Conservation (phyloP, 805 yeast genomes). For the Myxozyma monticola region DNA sequence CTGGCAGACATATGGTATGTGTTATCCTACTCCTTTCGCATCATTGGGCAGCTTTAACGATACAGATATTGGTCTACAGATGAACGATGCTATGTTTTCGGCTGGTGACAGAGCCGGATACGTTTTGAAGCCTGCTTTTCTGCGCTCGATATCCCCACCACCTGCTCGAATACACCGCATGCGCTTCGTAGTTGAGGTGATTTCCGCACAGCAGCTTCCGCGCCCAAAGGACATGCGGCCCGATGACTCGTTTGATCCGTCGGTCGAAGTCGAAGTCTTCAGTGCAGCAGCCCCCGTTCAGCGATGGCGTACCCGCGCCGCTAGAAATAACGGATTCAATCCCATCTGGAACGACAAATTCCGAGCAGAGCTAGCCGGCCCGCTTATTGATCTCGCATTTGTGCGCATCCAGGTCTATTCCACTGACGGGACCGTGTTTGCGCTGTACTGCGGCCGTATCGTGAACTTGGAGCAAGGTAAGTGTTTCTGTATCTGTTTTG, state of each 20-base stretch:
- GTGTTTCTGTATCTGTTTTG: background rate
- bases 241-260: slow-evolving; percentile 57
- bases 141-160: slow-evolving; percentile 33
- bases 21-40: background rate
- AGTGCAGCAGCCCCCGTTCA: background rate
- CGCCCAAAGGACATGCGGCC: slow-evolving; percentile 55
- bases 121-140: slow-evolving; percentile 64
- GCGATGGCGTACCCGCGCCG: slow-evolving; percentile 37
- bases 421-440: slow-evolving; percentile 45
- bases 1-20: slow-evolving; percentile 21
- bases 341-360: slow-evolving; percentile 74
- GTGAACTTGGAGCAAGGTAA: slow-evolving; percentile 65
- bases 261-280: slow-evolving; percentile 56
- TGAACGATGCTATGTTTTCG: slow-evolving; percentile 80
- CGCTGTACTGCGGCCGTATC: slow-evolving; percentile 61
- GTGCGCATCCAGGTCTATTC: slow-evolving; percentile 40
- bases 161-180: background rate
- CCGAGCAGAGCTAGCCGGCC: slow-evolving; percentile 43
- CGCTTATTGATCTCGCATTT: slow-evolving; percentile 39
- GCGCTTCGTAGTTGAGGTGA: slow-evolving; percentile 38
- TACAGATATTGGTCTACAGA: slow-evolving; percentile 72
- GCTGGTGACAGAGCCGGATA: slow-evolving; percentile 66
- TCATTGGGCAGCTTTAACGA: background rate
- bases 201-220: slow-evolving; percentile 87
- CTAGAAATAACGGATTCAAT: slow-evolving; percentile 76